These are phyloP conservation scores for Withania somnifera DNA, from an alignment of 305 asterid species.

Conservation along the genomic window DNA sequence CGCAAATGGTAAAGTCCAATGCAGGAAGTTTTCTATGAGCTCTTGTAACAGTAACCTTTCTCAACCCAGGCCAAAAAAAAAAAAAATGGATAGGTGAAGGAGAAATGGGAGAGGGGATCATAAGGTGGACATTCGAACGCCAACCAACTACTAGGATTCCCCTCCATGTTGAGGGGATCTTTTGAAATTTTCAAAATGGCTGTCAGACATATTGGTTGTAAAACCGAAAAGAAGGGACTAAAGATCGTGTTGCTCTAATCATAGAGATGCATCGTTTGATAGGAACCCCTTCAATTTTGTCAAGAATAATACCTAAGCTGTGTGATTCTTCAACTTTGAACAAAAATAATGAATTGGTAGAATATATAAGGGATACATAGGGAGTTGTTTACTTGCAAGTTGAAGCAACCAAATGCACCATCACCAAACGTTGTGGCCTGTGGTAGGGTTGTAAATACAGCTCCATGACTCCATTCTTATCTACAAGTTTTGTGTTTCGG, in stretches of 20 bases:
- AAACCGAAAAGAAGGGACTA: background rate
- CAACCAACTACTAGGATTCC: too few relatives aligned
- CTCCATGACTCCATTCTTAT: rapidly evolving
- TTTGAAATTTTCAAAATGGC: too few relatives aligned
- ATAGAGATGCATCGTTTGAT: background rate
- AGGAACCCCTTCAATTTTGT: background rate
- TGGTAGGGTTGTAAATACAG: background rate
- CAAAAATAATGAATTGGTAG: background rate
- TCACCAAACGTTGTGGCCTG: background rate
- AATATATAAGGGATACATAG: background rate
- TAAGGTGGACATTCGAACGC: too few relatives aligned
- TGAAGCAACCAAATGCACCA: background rate
- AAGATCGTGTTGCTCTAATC: background rate
- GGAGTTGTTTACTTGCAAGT: background rate
- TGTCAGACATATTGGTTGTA: background rate
- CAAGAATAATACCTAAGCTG: background rate
- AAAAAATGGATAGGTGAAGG: too few relatives aligned
- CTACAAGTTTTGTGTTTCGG: background rate
- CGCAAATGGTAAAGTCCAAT: background rate
- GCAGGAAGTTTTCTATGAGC: background rate
- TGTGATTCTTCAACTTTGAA: background rate
- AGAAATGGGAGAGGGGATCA: too few relatives aligned
- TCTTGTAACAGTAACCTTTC: background rate
- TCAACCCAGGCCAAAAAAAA: background rate
- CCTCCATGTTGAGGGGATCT: too few relatives aligned